Conservation (phyloP, 2,329 filamentous ascomycete species). For the Ramichloridium luteum region DNA sequence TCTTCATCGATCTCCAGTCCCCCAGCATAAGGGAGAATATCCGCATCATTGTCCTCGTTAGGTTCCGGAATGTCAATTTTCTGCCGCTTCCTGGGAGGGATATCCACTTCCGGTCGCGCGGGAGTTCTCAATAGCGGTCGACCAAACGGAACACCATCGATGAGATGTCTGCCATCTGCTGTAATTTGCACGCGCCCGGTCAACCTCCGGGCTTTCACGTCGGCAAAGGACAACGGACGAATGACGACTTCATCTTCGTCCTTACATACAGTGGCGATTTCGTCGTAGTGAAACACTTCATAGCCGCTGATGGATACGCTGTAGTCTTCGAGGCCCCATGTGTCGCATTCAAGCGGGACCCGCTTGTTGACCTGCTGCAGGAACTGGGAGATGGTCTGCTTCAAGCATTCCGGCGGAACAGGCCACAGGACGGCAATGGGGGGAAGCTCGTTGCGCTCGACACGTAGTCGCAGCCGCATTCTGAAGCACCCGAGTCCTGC, state of each 20-base stretch:
- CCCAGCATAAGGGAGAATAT: slow-evolving; percentile 28
- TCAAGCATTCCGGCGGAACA: slow-evolving; percentile 31
- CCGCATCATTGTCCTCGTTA: slow-evolving; percentile 32
- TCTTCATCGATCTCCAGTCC: slow-evolving; percentile 23
- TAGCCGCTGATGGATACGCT: slow-evolving; percentile 65
- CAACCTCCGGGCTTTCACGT: slow-evolving; percentile 59
- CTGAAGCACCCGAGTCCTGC: too few species aligned
- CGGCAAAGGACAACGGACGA: slow-evolving; percentile 61
- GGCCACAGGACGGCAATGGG: slow-evolving; percentile 62
- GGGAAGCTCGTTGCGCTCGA: slow-evolving; percentile 63
- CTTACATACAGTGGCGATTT: slow-evolving; percentile 56
- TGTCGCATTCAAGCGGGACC: slow-evolving; percentile 64
- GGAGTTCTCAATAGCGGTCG: slow-evolving; percentile 51
- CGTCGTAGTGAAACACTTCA: slow-evolving; percentile 79
- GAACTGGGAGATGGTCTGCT: slow-evolving; percentile 57
- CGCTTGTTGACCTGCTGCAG: slow-evolving; percentile 67
- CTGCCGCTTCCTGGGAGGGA: slow-evolving; percentile 21
- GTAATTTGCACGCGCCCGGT: slow-evolving; percentile 75
- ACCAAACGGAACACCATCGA: slow-evolving; percentile 79
- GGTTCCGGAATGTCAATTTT: too few species aligned
- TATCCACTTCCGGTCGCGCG: slow-evolving; percentile 26
- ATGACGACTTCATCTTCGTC: slow-evolving; percentile 79
- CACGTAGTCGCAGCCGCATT: slow-evolving; percentile 64
- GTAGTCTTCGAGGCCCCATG: slow-evolving; percentile 88
- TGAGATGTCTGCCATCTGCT: slow-evolving; percentile 61